Evolutionary conservation across 192 early-diverging fungal species (phyloP).

Genomic region (Dissophora globulifera): DNA sequence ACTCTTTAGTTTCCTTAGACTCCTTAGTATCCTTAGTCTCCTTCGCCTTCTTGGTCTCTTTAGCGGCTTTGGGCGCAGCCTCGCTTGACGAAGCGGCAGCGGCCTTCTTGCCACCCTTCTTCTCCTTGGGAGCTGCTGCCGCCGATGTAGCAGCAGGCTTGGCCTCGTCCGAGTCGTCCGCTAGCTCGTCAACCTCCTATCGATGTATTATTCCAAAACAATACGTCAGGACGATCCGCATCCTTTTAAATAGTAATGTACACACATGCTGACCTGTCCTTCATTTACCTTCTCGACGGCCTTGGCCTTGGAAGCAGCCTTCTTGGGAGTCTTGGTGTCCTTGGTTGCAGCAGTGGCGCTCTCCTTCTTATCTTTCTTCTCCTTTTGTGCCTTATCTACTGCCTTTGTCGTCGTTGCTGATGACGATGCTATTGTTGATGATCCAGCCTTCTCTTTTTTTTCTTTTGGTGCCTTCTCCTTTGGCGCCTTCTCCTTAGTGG

Average conservation of each 20-base stretch:
- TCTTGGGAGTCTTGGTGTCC: slow-evolving; percentile 18
- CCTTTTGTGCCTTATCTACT: slow-evolving; percentile 15
- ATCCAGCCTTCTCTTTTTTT: slow-evolving; percentile 9
- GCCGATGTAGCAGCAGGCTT: slow-evolving; percentile 26
- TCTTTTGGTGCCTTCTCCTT: slow-evolving; percentile 23
- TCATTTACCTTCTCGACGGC: slow-evolving; percentile 9
- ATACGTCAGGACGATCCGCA: neutral
- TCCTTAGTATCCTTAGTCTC: slow-evolving; percentile 13
- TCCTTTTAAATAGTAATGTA: too few species aligned
- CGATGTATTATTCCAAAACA: slow-evolving; percentile 1
- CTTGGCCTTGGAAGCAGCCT: slow-evolving; percentile 24
- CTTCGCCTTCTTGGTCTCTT: slow-evolving; percentile 5
- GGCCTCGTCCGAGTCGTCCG: slow-evolving; percentile 20
- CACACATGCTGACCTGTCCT: too few species aligned
- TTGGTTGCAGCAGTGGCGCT: slow-evolving; percentile 6
- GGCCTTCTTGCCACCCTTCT: slow-evolving; percentile 14
- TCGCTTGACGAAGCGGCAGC: neutral
- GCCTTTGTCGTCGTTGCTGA: slow-evolving; percentile 13
- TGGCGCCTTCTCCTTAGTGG: slow-evolving; percentile 10
- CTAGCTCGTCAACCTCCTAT: slow-evolving; percentile 26
- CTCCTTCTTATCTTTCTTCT: slow-evolving; percentile 38
- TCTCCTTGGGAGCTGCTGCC: slow-evolving; percentile 5
- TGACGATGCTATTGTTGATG: too few species aligned
- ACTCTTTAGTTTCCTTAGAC: neutral
- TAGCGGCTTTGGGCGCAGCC: slow-evolving; percentile 12